Evolutionary conservation across 805 yeast species (phyloP), one percentile per base, ranked within the genome.

Genomic region (Candida hispaniensis): DNA sequence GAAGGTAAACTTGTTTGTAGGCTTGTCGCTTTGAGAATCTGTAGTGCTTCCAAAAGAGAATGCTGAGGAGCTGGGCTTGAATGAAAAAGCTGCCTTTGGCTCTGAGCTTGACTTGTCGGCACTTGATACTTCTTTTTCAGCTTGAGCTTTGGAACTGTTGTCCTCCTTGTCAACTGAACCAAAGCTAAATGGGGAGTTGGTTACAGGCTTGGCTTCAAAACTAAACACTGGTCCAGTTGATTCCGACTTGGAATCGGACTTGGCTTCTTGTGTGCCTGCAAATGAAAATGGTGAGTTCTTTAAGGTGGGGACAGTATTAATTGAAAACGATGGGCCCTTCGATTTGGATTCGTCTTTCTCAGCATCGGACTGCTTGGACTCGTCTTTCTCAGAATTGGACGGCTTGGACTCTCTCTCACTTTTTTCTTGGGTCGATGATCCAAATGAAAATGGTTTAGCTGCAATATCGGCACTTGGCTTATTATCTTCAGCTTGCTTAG

Each of bases 321-420:
- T 43, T 6, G 64, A 66, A 51, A 81, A 81, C 9, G 63, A 56
- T 13, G 93, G 93, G 1, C 93, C 93, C 53, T 79, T 71, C 17
- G 20, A 12, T 12, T 18, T 7, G 33, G 25, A 8, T 17, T 15
- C 10, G 11, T 20, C 16, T 10, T 8, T 18, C 30, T 34, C 26
- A 14, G 23, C 4, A 17, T 17, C 30, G 14, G 19, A 18, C 24
- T 24, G 15, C 11, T 14, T 30, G 21, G 22, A n/a, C 13, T 23
- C 13, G 7, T 16, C 18, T 13, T 12, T n/a, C 11, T 46, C 56
- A 15, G 42, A 32, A 5, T 27, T 17, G 22, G 24, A 32, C 2
- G 36, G 36, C 13, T 32, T 32, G 27, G 35, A 8, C 10, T 8
- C 21, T 19, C 10, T 10, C n/a, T n/a, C n/a, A n/a, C n/a, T n/a